A percentile compares a stretch with the other conserved stretches of the same genome.
Evolutionary conservation across 306 rosid species (phyloP).

Genomic region (Prunus davidiana): DNA sequence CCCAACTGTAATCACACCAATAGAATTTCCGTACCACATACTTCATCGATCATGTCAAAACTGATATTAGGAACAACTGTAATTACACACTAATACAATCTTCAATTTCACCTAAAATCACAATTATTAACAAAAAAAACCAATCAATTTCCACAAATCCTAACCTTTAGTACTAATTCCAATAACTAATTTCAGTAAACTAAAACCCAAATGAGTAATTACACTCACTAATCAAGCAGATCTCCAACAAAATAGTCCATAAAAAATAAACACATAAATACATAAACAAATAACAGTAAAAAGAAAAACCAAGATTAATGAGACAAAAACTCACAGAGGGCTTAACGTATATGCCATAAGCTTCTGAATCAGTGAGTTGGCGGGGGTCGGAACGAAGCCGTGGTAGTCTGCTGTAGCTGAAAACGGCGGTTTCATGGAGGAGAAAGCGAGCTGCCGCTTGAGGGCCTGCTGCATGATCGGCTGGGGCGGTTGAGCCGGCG

Average conservation of each 20-base stretch:
- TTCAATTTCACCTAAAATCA: neutral
- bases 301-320: constrained; percentile 1
- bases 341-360: constrained; percentile 62
- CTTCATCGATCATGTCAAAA: neutral
- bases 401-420: constrained; percentile 74
- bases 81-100: neutral
- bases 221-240: constrained; percentile 29
- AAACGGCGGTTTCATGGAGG: constrained; percentile 74
- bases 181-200: constrained; percentile 22
- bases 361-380: constrained; percentile 41
- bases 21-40: neutral
- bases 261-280: neutral
- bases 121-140: neutral
- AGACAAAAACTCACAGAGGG: constrained; percentile 48
- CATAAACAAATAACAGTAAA: neutral
- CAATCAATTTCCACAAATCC: neutral
- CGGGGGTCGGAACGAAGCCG: constrained; percentile 59
- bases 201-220: constrained; percentile 19
- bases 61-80: neutral
- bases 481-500: constrained; percentile 38
- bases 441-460: constrained; percentile 71
- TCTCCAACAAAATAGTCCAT: constrained; percentile 27
- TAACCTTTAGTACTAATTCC: constrained; percentile 23
- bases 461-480: constrained; percentile 59
- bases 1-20: neutral